Evolutionary conservation across 2,329 filamentous ascomycete species (phyloP).

Genomic region (Penicillium brasilianum): DNA sequence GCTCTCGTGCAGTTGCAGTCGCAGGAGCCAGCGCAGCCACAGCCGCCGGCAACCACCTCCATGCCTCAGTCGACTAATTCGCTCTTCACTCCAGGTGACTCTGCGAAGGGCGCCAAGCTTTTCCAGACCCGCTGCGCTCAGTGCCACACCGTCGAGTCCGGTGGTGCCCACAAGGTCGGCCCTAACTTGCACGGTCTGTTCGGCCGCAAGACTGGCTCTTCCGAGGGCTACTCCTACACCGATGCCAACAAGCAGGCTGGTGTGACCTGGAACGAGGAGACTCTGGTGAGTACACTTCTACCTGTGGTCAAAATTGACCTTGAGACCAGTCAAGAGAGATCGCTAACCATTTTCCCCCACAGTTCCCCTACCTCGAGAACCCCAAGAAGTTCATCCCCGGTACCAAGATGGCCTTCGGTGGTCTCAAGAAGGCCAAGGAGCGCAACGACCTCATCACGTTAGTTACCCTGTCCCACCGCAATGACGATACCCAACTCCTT

Average conservation of each 20-base stretch:
- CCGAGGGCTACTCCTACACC: conserved; percentile 94
- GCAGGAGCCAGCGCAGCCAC: neutral
- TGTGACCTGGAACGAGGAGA: conserved; percentile 82
- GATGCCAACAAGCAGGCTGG: conserved; percentile 99
- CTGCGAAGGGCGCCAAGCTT: conserved; percentile 95
- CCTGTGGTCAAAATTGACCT: neutral
- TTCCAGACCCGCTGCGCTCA: conserved; percentile 98
- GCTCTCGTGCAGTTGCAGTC: neutral
- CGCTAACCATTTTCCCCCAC: conserved; percentile 25
- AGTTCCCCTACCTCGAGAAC: conserved; percentile 99
- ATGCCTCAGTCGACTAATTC: conserved; percentile 34
- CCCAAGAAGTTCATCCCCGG: conserved; percentile 99
- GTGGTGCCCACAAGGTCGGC: conserved; percentile 96
- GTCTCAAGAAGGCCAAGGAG: conserved; percentile 99
- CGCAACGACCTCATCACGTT: conserved; percentile 98
- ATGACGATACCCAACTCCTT: neutral
- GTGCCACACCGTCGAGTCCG: conserved; percentile 94
- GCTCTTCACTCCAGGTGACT: conserved; percentile 68
- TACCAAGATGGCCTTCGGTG: conserved; percentile 99
- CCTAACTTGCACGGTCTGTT: conserved; percentile 97
- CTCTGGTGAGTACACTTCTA: conserved; percentile 67
- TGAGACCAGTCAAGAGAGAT: neutral
- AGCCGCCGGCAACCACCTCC: neutral
- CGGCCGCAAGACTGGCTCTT: conserved; percentile 90
- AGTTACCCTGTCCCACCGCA: conserved; percentile 44